Percentiles rank a stretch among this genome's conserved stretches.
These are phyloP conservation scores for Aureobasidium melanogenum DNA, from an alignment of 2,329 filamentous ascomycete species.

Conservation along the genomic window DNA sequence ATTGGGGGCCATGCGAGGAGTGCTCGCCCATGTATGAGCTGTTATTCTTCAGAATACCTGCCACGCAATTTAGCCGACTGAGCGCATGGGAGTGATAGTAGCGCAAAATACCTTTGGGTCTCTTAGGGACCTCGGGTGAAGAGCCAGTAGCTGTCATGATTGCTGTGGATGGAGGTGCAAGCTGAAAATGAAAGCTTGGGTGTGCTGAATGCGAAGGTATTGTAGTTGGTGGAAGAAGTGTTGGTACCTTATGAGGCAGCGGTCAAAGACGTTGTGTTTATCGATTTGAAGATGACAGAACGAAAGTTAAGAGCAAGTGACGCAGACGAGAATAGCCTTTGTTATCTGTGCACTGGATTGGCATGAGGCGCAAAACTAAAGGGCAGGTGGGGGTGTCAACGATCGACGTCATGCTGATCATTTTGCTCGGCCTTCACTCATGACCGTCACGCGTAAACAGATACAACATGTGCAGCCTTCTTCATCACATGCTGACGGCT, in stretches of 20 bases:
- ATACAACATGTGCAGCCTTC: neutral
- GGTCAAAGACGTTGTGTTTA: neutral
- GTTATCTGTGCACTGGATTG: neutral
- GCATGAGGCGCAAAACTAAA: neutral
- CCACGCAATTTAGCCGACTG: neutral
- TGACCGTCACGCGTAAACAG: neutral
- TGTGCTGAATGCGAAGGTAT: neutral
- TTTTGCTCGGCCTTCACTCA: neutral
- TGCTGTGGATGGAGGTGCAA: neutral
- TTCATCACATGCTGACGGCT: neutral
- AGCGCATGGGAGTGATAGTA: neutral
- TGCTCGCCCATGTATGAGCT: conserved; percentile 47
- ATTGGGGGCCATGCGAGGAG: conserved; percentile 38
- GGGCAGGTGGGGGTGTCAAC: conserved; percentile 1
- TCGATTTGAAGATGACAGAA: neutral
- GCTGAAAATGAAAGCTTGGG: neutral
- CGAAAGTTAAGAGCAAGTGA: neutral
- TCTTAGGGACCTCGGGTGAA: conserved; percentile 27
- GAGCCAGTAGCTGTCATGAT: neutral
- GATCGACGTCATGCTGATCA: neutral
- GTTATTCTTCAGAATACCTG: conserved; percentile 92
- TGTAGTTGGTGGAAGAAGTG: neutral
- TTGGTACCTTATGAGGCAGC: neutral
- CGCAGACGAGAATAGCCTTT: neutral
- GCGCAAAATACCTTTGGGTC: conserved; percentile 32